Conservation (phyloP, 2,329 filamentous ascomycete genomes). For the Fusarium nanum region DNA sequence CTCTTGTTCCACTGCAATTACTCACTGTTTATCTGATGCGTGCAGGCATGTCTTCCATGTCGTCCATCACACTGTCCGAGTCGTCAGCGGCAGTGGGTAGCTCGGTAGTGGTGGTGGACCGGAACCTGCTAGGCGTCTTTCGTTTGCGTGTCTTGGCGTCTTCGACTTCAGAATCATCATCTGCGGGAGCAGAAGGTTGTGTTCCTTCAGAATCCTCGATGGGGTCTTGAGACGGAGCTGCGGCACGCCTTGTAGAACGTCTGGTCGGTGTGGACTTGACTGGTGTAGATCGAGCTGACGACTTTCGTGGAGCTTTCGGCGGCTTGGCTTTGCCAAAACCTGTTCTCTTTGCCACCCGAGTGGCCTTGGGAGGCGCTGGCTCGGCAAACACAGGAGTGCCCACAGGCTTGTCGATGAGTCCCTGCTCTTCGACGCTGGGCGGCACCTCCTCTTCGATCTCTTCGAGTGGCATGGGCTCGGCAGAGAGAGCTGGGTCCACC, state of each 20-base stretch:
- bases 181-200: slow-evolving; percentile 21
- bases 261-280: slow-evolving; percentile 40
- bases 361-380: slow-evolving; percentile 44
- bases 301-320: slow-evolving; percentile 35
- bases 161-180: slow-evolving; percentile 45
- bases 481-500: slow-evolving; percentile 40
- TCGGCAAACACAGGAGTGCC: slow-evolving; percentile 29
- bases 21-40: slow-evolving; percentile 27
- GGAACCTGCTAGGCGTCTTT: slow-evolving; percentile 48
- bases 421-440: slow-evolving; percentile 18
- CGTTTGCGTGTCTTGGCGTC: slow-evolving; percentile 44
- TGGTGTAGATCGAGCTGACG: slow-evolving; percentile 41
- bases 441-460: slow-evolving; percentile 25
- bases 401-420: slow-evolving; percentile 21
- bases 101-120: slow-evolving; percentile 29
- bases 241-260: slow-evolving; percentile 42
- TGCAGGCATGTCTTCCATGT: slow-evolving; percentile 59
- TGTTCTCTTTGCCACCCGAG: slow-evolving; percentile 43
- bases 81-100: slow-evolving; percentile 32
- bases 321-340: slow-evolving; percentile 37
- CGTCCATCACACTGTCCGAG: slow-evolving; percentile 55
- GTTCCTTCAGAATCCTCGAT: slow-evolving; percentile 47
- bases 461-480: slow-evolving; percentile 10
- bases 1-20: background rate
- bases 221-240: slow-evolving; percentile 47